These are phyloP conservation scores for Trichoderma sp. DNA, from an alignment of 2,329 filamentous ascomycete species.

Conservation along the genomic window DNA sequence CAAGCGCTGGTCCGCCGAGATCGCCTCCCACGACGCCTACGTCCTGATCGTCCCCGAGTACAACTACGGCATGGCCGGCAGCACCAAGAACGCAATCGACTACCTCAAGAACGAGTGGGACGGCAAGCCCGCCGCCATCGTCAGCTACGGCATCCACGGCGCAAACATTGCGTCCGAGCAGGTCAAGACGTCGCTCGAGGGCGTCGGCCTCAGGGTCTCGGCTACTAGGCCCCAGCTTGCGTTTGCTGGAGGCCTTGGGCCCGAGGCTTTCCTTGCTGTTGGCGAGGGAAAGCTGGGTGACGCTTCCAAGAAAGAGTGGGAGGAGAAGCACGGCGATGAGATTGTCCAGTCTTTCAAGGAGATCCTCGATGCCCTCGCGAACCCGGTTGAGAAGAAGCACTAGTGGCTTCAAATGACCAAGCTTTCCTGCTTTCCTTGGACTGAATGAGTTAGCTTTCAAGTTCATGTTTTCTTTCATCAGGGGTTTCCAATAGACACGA, in stretches of 20 bases:
- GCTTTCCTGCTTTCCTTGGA: neutral
- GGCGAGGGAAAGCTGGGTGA: constrained; percentile 16
- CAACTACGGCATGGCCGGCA: constrained; percentile 52
- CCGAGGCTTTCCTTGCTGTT: constrained; percentile 3
- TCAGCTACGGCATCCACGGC: constrained; percentile 51
- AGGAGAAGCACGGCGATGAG: constrained; percentile 1
- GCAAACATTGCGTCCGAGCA: constrained; percentile 26
- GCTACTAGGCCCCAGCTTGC: constrained; percentile 9
- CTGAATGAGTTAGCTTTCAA: neutral
- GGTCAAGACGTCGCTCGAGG: neutral
- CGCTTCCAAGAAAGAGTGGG: constrained; percentile 8
- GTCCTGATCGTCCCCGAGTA: constrained; percentile 49
- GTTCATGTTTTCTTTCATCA: neutral
- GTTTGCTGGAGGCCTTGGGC: neutral
- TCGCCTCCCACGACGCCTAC: constrained; percentile 42
- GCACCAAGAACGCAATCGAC: constrained; percentile 58
- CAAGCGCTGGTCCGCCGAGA: constrained; percentile 41
- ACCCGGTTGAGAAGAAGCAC: constrained; percentile 15
- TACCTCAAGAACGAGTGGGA: constrained; percentile 56
- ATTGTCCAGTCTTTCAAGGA: constrained; percentile 15
- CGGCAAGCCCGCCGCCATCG: constrained; percentile 50
- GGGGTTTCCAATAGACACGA: no score
- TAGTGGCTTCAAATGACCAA: neutral
- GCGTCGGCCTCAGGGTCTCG: neutral
- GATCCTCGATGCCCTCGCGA: constrained; percentile 6